phyloP scores from a whole-genome alignment of 1,284 basidiomycete genomes.

The Bondarzewia mesenterica region DNA sequence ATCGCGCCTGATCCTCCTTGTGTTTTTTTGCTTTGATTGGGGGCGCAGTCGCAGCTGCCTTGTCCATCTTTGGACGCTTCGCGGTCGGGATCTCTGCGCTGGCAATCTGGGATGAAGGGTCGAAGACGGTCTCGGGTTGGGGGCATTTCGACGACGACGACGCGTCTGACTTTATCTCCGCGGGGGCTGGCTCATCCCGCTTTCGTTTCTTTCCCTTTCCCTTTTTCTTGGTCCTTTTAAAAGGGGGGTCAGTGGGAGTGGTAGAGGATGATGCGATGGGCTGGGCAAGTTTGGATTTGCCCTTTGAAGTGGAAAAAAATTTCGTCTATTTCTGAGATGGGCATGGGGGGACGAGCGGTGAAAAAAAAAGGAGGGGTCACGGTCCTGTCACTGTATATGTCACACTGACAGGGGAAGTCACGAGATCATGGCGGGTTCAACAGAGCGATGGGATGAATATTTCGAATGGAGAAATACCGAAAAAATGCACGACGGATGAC shows the following conservation, averaged over 20 bases:
- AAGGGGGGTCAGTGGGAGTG: constrained; percentile 2
- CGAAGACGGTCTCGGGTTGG: constrained; percentile 51
- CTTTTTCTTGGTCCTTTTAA: constrained; percentile 34
- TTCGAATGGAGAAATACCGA: no score
- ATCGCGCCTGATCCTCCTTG: constrained; percentile 42
- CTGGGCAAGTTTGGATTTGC: constrained; percentile 23
- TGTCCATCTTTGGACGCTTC: constrained; percentile 28
- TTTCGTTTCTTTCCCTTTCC: constrained; percentile 33
- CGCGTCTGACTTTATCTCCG: constrained; percentile 4
- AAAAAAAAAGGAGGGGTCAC: not conserved
- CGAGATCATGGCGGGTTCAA: no score
- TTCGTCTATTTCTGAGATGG: constrained; percentile 69
- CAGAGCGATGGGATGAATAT: no score
- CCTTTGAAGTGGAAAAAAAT: constrained; percentile 66
- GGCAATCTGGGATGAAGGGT: constrained; percentile 35
- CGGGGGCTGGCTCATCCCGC: constrained; percentile 15
- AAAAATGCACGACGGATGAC: no score
- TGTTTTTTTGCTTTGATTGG: constrained; percentile 18
- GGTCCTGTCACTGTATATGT: no score
- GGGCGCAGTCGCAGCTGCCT: constrained; percentile 11
- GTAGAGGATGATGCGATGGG: constrained; percentile 18
- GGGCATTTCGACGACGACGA: constrained; percentile 24
- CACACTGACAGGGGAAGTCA: no score
- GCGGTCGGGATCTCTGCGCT: constrained; percentile 13
- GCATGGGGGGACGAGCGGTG: constrained; percentile 20